Base-by-base conservation (phyloP, 305 asterid genomes). In the Fraxinus latifolia region DNA sequence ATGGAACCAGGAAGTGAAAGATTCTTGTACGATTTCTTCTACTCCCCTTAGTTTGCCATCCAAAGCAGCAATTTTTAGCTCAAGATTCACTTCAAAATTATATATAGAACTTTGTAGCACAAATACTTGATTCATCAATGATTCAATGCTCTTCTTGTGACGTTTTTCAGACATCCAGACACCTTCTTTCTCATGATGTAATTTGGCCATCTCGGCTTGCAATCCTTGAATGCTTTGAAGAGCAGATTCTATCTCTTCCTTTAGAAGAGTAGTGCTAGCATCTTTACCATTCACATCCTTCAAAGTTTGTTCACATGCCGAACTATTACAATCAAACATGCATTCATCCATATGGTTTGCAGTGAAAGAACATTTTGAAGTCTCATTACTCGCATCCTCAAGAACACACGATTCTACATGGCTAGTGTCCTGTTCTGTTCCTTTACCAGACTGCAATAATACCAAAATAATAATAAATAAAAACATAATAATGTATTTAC, bases 241-340 rank as follows among this genome's bases (percentile, higher is more conserved):
- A 73, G 97, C 93, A 82, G 86, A 86, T 87, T 91, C 95, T 39
- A 93, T 85, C 91, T 94, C 99, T 83, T 88, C 90, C 89, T 89
- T 92, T 82, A 95, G 87, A 81, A 91, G 94, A 86, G 82, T 53
- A 82, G 90, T 87, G 60, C 93, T 87, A 81, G 87, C 82, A 71
- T 95, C 93, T 86, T 89, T 87, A 58, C 79, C 85, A 37, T 83
- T 86, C 77, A 80, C 86, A 83, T 84, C 87, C 83, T 83, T 83
- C 85, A 75, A 81, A 75, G 58, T 70, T 32, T 84, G 79, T 85
- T 67, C 87, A 86, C 87, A 31, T 21, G 29, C 79, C 84, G 78
- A 79, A 76, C 37, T 82, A 50, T 79, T 84, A 80, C 68, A 81
- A 74, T 72, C 55, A 33, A 47, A 70, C 74, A 37, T 79, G 82